Evolutionary conservation across 352 stramenopile genomes (phyloP).

Genomic region (Sclerospora graminicola): DNA sequence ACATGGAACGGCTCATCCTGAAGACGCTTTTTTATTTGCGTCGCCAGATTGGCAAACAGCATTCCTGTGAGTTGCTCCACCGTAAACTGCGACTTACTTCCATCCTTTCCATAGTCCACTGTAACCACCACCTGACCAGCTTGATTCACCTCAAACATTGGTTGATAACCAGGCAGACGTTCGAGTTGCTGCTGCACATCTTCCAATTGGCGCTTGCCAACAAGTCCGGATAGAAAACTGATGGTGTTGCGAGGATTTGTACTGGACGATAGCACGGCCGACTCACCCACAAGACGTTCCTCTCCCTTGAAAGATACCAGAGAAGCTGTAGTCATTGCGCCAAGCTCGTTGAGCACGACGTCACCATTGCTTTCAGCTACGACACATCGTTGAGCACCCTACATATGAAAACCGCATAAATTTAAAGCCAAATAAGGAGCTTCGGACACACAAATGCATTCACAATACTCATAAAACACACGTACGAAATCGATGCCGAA

Average conservation of each 20-base stretch:
- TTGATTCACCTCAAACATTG: slow-evolving; percentile 26
- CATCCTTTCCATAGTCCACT: slow-evolving; percentile 54
- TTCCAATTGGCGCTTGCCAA: slow-evolving; percentile 41
- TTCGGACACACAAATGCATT: background rate
- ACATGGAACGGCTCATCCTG: slow-evolving; percentile 36
- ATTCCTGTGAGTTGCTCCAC: slow-evolving; percentile 69
- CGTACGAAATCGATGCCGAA: slow-evolving; percentile 79
- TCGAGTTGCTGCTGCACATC: slow-evolving; percentile 32
- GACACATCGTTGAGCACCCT: slow-evolving; percentile 75
- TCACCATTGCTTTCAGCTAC: slow-evolving; percentile 59
- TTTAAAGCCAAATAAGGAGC: background rate
- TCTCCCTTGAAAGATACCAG: slow-evolving; percentile 84
- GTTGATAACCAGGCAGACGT: slow-evolving; percentile 37
- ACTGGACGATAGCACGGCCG: slow-evolving; percentile 72
- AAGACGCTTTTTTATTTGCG: slow-evolving; percentile 56
- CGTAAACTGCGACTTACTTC: slow-evolving; percentile 37
- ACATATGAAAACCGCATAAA: slow-evolving; percentile 3
- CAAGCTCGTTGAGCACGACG: slow-evolving; percentile 84
- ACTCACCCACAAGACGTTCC: slow-evolving; percentile 76
- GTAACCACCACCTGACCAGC: slow-evolving; percentile 27
- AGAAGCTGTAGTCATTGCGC: slow-evolving; percentile 77
- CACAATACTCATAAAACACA: background rate
- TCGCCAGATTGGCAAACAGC: slow-evolving; percentile 61
- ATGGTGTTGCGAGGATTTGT: slow-evolving; percentile 82
- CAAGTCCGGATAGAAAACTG: slow-evolving; percentile 49